Percentiles rank a stretch among this genome's conserved stretches.
Conservation (phyloP, 495 filamentous ascomycete genomes). For the Penicillium taxi region DNA sequence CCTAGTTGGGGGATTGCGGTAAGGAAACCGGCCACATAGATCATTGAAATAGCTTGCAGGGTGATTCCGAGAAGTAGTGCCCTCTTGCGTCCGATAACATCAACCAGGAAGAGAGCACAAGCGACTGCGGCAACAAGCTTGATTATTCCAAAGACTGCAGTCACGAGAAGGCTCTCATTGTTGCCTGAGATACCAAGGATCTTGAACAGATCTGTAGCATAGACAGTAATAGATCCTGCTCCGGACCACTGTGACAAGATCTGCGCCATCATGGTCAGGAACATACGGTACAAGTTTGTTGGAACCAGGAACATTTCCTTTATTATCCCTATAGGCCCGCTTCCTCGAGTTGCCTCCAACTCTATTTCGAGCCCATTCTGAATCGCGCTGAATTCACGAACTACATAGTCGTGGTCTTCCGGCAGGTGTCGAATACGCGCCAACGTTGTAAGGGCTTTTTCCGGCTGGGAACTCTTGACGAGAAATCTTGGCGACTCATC, state of each 20-base stretch:
- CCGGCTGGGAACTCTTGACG: slow-evolving; percentile 47
- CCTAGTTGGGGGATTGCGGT: slow-evolving; percentile 45
- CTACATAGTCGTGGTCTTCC: slow-evolving; percentile 35
- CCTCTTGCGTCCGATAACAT: slow-evolving; percentile 65
- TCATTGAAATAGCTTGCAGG: slow-evolving; percentile 54
- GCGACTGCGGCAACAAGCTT: slow-evolving; percentile 56
- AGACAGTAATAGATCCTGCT: slow-evolving; percentile 57
- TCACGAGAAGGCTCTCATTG: slow-evolving; percentile 56
- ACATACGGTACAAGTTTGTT: slow-evolving; percentile 56
- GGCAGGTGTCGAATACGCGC: slow-evolving; percentile 35
- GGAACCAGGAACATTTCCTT: slow-evolving; percentile 54
- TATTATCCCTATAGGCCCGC: slow-evolving; percentile 46
- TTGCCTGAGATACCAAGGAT: slow-evolving; percentile 55
- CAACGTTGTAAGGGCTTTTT: slow-evolving; percentile 43
- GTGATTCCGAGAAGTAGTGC: slow-evolving; percentile 56
- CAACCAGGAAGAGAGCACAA: slow-evolving; percentile 65
- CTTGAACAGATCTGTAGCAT: slow-evolving; percentile 58
- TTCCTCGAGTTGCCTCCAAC: slow-evolving; percentile 51
- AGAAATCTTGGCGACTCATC: slow-evolving; percentile 58
- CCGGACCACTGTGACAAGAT: slow-evolving; percentile 64
- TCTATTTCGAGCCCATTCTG: slow-evolving; percentile 59
- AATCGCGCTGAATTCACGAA: slow-evolving; percentile 58
- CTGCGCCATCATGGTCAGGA: slow-evolving; percentile 50
- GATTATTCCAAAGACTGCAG: slow-evolving; percentile 62
- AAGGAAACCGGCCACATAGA: slow-evolving; percentile 62